Percentiles rank a stretch among this genome's conserved stretches.
phyloP scores from a whole-genome alignment of 2,329 filamentous ascomycete species.

The Volutella citrinella region DNA sequence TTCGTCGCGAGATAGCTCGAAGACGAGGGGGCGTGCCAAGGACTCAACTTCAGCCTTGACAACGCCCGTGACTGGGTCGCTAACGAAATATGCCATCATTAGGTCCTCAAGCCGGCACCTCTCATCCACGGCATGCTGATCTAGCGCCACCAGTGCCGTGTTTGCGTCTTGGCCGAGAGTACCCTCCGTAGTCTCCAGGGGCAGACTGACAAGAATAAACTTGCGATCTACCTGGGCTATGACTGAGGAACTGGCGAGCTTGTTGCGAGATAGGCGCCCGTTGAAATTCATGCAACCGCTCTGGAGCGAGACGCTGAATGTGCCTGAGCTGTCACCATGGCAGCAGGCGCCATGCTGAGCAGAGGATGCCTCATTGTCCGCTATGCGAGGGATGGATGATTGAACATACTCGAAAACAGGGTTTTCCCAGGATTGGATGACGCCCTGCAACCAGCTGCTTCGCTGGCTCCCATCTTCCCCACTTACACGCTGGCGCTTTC shows the following conservation, averaged over 20 bases:
- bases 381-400: constrained; percentile 41
- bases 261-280: constrained; percentile 58
- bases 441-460: constrained; percentile 54
- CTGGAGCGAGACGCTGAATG: constrained; percentile 29
- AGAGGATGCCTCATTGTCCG: constrained; percentile 9
- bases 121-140: constrained; percentile 96
- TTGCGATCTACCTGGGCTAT: constrained; percentile 86
- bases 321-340: constrained; percentile 7
- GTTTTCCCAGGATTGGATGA: constrained; percentile 70
- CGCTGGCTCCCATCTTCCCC: constrained; percentile 11
- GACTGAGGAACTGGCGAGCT: constrained; percentile 59
- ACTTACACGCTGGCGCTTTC: constrained; percentile 1
- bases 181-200: constrained; percentile 15
- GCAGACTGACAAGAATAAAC: constrained; percentile 72
- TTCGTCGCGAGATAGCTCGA: constrained; percentile 64
- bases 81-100: constrained; percentile 51
- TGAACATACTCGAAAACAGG: constrained; percentile 63
- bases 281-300: constrained; percentile 26
- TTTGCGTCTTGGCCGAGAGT: background rate
- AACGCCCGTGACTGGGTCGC: background rate
- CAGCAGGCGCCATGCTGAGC: constrained; percentile 1
- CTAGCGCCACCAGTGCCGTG: constrained; percentile 71
- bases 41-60: constrained; percentile 29
- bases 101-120: constrained; percentile 75
- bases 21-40: constrained; percentile 55